phyloP scores from a whole-genome alignment of 306 rosid genomes.

The Albizia julibrissin region DNA sequence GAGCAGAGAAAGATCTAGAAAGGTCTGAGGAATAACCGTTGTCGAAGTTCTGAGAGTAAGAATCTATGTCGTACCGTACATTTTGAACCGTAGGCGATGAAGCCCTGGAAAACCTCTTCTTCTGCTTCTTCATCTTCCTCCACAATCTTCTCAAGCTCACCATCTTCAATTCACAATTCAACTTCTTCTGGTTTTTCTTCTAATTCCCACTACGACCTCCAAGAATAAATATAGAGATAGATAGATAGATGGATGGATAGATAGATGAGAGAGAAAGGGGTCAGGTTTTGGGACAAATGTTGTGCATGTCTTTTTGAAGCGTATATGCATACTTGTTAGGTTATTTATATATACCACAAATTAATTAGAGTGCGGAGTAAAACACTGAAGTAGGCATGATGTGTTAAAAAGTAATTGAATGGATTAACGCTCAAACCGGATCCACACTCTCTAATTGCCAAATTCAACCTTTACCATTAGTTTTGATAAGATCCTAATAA shows the following conservation, averaged over 20 bases:
- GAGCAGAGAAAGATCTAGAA: conserved; percentile 67
- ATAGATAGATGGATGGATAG: background rate
- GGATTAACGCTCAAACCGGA: too few relatives aligned
- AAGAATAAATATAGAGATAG: too few relatives aligned
- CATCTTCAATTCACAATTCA: conserved; percentile 24
- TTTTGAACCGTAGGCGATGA: background rate
- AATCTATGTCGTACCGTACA: conserved; percentile 52
- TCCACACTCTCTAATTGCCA: too few relatives aligned
- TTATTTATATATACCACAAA: too few relatives aligned
- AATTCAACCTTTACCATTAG: too few relatives aligned
- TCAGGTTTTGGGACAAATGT: too few relatives aligned
- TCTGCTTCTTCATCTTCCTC: conserved; percentile 52
- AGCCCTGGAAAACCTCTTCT: conserved; percentile 26
- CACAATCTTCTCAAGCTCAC: conserved; percentile 49
- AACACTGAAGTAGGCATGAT: too few relatives aligned
- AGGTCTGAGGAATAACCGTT: conserved; percentile 50
- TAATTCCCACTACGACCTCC: background rate
- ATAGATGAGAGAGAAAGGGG: background rate
- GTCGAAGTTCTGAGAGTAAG: conserved; percentile 70
- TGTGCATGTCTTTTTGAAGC: too few relatives aligned
- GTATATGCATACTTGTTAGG: too few relatives aligned
- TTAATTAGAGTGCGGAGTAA: too few relatives aligned
- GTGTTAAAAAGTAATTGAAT: too few relatives aligned
- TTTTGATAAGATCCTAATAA: too few relatives aligned
- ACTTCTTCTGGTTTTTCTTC: background rate